phyloP scores from a whole-genome alignment of 768 basidiomycete genomes.

The Suillus americanus region DNA sequence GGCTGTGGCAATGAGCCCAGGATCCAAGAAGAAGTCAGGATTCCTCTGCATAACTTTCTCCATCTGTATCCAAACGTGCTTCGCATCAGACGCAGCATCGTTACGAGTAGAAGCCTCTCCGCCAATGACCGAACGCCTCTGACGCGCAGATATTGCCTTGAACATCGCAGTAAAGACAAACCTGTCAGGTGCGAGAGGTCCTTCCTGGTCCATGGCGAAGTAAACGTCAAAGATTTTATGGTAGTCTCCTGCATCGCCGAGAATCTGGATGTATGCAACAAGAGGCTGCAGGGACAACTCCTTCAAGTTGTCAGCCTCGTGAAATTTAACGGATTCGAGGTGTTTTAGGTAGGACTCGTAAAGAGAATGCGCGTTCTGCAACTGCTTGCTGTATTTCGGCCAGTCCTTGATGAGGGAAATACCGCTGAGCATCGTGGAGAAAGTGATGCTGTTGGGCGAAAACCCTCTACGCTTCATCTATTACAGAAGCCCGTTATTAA shows the following conservation, averaged over 20 bases:
- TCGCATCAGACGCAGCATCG: constrained; percentile 60
- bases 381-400: constrained; percentile 56
- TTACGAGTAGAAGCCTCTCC: constrained; percentile 31
- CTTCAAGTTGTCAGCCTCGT: constrained; percentile 47
- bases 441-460: constrained; percentile 66
- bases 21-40: constrained; percentile 51
- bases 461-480: constrained; percentile 89
- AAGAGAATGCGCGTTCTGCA: constrained; percentile 57
- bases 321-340: constrained; percentile 46
- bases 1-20: constrained; percentile 49
- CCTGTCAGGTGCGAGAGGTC: constrained; percentile 59
- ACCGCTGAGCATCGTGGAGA: constrained; percentile 66
- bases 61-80: constrained; percentile 69
- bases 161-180: constrained; percentile 69
- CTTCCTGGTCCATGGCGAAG: constrained; percentile 62
- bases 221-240: constrained; percentile 78
- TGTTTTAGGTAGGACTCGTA: constrained; percentile 59
- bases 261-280: constrained; percentile 63
- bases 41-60: constrained; percentile 48
- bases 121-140: constrained; percentile 13
- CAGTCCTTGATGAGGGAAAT: constrained; percentile 63
- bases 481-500: constrained; percentile 1
- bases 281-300: constrained; percentile 48
- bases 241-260: constrained; percentile 57
- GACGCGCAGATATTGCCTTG: constrained; percentile 38